A percentile compares a stretch with the other conserved stretches of the same genome.
Conservation (phyloP, 768 basidiomycete species). For the Gyrodon lividus region DNA sequence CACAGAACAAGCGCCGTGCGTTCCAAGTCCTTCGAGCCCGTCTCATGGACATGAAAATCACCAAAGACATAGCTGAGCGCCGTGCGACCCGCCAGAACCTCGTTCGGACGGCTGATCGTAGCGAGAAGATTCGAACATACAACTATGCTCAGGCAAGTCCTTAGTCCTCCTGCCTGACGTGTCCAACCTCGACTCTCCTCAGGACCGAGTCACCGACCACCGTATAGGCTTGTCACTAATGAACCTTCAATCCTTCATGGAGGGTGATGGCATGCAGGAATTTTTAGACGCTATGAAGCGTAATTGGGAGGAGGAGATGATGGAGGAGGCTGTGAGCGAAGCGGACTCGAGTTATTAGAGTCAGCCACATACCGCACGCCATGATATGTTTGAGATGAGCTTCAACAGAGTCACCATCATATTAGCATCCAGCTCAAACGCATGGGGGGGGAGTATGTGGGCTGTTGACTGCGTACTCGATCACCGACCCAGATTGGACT, state of each 20-base stretch:
- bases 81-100: slow-evolving; percentile 70
- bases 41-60: slow-evolving; percentile 77
- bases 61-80: slow-evolving; percentile 64
- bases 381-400: no score
- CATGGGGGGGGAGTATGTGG: no score
- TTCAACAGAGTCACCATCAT: no score
- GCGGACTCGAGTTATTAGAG: slow-evolving; percentile 5
- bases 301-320: slow-evolving; percentile 51
- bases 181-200: slow-evolving; percentile 1
- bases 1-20: slow-evolving; percentile 87
- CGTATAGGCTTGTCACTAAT: slow-evolving; percentile 75
- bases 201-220: slow-evolving; percentile 95
- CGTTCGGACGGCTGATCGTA: slow-evolving; percentile 79
- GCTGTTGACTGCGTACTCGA: no score
- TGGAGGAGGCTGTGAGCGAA: slow-evolving; percentile 50
- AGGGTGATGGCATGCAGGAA: slow-evolving; percentile 59
- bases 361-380: no score
- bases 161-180: background rate
- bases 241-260: slow-evolving; percentile 63
- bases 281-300: slow-evolving; percentile 58
- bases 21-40: slow-evolving; percentile 88
- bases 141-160: slow-evolving; percentile 77
- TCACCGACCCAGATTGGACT: no score
- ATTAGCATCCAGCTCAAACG: no score
- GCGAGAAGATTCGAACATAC: slow-evolving; percentile 95